Percentiles rank a stretch among this genome's conserved stretches.
Conservation (phyloP, 371 early-diverging fungal species). For the Mucor mucedo region DNA sequence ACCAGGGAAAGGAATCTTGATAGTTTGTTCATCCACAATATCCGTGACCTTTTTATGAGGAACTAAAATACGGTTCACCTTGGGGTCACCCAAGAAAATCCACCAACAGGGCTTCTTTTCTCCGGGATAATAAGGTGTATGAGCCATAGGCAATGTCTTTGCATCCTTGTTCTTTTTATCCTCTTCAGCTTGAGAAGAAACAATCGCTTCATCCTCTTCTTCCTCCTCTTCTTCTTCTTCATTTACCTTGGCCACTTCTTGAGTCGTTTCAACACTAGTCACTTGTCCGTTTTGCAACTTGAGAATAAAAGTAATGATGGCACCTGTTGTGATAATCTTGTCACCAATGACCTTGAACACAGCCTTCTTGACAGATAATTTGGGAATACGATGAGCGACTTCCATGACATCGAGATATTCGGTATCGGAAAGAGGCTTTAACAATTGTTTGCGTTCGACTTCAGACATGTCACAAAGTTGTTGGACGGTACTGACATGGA, state of each 20-base stretch:
- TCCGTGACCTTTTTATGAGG: conserved; percentile 82
- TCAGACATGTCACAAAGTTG: conserved; percentile 73
- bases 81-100: conserved; percentile 87
- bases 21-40: conserved; percentile 68
- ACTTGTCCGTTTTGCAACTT: conserved; percentile 53
- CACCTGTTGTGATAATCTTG: conserved; percentile 77
- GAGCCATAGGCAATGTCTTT: conserved; percentile 48
- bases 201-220: conserved; percentile 41
- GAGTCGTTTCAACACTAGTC: conserved; percentile 23
- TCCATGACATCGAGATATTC: conserved; percentile 72
- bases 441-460: conserved; percentile 61
- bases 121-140: conserved; percentile 73
- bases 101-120: conserved; percentile 92
- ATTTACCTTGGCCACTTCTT: conserved; percentile 13
- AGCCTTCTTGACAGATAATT: conserved; percentile 74
- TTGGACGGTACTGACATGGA: conserved; percentile 52
- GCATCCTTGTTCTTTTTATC: conserved; percentile 40
- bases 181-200: conserved; percentile 5
- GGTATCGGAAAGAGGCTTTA: conserved; percentile 59
- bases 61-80: conserved; percentile 81
- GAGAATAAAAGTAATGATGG: conserved; percentile 79
- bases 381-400: conserved; percentile 80
- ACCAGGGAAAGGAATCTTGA: conserved; percentile 92
- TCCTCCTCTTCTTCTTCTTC: conserved; percentile 43
- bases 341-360: conserved; percentile 83